Base-by-base conservation (phyloP, 495 filamentous ascomycete genomes). In the Aspergillus haitiensis region DNA sequence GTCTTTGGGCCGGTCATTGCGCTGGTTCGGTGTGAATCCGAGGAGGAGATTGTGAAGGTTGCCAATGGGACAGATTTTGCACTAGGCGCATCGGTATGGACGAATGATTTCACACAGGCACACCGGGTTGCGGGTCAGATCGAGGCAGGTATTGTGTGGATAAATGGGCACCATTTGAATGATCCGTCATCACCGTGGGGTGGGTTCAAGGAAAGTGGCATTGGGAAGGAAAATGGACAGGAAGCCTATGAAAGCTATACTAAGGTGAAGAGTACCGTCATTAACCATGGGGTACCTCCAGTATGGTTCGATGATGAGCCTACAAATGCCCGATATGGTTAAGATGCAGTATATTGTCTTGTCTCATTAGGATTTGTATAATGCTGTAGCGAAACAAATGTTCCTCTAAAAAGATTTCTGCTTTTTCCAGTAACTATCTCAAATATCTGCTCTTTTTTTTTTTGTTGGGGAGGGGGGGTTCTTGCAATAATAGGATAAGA, bases 121-220 rank as follows among this genome's bases (percentile, higher is more conserved):
- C 80, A 82, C 67, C 77, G 82, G 1, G 79, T 85, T 3, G 79
- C 82, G 1, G 78, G 76, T 33, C 71, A 73, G 45, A 82, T 87
- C 36, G 80, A 85, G 44, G 78, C 82, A 0, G 84, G 84, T 0
- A 85, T 85, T 59, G 81, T 82, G 12, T 86, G 84, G 83, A 78
- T 84, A 27, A 86, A 86, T 61, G 83, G 81, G 10, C 83, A 86
- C 66, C 82, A 86, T 67, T 70, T 82, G 35, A 84, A 84, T 58
- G 82, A 84, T 52, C 81, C 82, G n/a, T 83, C 80, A 48, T 84
- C 81, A 52, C 81, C 82, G 6, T 85, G 81, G 81, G 82, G 82
- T 21, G 82, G 82, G 12, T 75, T 80, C 52, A 81, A 79, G 59
- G 75, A 76, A 57, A 83, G 81, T 58, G 82, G 82, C 12, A 70